These are phyloP conservation scores for Syncephalastrum racemosum DNA, from an alignment of 371 early-diverging fungal genomes.

Conservation along the genomic window DNA sequence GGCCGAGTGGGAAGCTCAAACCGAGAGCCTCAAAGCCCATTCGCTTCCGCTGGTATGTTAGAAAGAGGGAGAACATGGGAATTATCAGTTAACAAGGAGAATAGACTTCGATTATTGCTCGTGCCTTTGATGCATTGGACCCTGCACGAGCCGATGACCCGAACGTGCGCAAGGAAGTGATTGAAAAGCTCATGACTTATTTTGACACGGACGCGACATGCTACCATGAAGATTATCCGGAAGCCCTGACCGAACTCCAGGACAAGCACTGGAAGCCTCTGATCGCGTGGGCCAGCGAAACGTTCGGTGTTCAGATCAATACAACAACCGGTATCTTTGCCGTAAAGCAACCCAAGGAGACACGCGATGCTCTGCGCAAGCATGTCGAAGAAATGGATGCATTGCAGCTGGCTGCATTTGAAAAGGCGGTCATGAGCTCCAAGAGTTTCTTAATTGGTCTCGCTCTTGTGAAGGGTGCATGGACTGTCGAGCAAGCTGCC, in stretches of 20 bases:
- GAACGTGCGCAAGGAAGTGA: conserved; percentile 59
- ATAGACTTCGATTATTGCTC: conserved; percentile 84
- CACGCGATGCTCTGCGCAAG: conserved; percentile 55
- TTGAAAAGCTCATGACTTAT: conserved; percentile 76
- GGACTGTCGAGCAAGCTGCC: conserved; percentile 80
- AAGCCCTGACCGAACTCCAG: conserved; percentile 76
- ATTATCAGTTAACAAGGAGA: not conserved
- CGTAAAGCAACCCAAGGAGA: conserved; percentile 63
- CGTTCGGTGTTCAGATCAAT: conserved; percentile 68
- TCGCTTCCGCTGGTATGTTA: conserved; percentile 80
- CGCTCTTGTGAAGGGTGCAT: conserved; percentile 71
- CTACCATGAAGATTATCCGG: conserved; percentile 80
- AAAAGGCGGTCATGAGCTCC: conserved; percentile 81
- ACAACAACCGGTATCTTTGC: conserved; percentile 75
- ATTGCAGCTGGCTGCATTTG: conserved; percentile 85
- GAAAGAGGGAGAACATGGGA: not conserved
- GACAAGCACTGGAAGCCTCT: conserved; percentile 80
- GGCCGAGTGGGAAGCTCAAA: conserved; percentile 93
- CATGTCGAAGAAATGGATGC: conserved; percentile 60
- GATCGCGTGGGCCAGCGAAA: conserved; percentile 71
- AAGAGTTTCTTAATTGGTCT: conserved; percentile 91
- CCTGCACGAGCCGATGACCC: conserved; percentile 30
- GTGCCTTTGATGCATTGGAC: conserved; percentile 78
- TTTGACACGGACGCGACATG: conserved; percentile 89
- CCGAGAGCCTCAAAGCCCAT: conserved; percentile 73